phyloP scores from a whole-genome alignment of 176 grass and related monocot species.

The Saccharum officinarum region DNA sequence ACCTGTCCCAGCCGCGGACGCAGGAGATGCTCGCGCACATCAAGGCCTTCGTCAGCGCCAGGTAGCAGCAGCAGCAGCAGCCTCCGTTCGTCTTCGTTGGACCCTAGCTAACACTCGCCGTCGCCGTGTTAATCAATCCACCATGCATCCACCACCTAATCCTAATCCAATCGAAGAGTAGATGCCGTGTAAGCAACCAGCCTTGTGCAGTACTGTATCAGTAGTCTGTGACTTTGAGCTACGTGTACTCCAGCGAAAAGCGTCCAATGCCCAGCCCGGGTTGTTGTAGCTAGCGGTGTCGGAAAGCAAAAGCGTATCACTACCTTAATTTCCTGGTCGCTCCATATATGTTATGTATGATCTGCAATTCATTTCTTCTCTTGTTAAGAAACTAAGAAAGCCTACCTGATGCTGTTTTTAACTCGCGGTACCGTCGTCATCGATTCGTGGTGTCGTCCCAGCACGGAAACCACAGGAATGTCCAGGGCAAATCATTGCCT shows the following conservation, averaged over 20 bases:
- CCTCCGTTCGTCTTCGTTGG: neutral
- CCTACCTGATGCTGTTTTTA: slow-evolving; percentile 1
- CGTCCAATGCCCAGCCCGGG: slow-evolving; percentile 26
- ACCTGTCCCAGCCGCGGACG: slow-evolving; percentile 71
- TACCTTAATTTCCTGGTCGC: neutral
- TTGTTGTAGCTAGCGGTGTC: slow-evolving; percentile 37
- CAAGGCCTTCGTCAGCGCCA: slow-evolving; percentile 64
- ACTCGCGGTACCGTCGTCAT: neutral
- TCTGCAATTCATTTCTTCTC: neutral
- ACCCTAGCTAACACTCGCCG: neutral
- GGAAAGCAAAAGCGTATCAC: slow-evolving; percentile 40
- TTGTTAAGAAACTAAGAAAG: slow-evolving; percentile 8
- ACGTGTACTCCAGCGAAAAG: slow-evolving; percentile 16
- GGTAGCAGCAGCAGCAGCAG: slow-evolving; percentile 9
- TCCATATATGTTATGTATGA: neutral
- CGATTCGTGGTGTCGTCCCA: slow-evolving; percentile 10
- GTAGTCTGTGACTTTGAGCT: slow-evolving; percentile 7
- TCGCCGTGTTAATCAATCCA: slow-evolving; percentile 24
- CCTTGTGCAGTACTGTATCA: neutral
- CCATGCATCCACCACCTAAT: neutral
- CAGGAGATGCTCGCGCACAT: slow-evolving; percentile 86
- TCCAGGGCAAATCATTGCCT: slow-evolving; percentile 36
- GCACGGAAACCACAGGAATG: slow-evolving; percentile 29
- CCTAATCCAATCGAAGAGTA: slow-evolving; percentile 31
- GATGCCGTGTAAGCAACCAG: slow-evolving; percentile 48